Evolutionary conservation across 2,329 filamentous ascomycete species (phyloP).

Genomic region (Torrubiellomyces zombiae): DNA sequence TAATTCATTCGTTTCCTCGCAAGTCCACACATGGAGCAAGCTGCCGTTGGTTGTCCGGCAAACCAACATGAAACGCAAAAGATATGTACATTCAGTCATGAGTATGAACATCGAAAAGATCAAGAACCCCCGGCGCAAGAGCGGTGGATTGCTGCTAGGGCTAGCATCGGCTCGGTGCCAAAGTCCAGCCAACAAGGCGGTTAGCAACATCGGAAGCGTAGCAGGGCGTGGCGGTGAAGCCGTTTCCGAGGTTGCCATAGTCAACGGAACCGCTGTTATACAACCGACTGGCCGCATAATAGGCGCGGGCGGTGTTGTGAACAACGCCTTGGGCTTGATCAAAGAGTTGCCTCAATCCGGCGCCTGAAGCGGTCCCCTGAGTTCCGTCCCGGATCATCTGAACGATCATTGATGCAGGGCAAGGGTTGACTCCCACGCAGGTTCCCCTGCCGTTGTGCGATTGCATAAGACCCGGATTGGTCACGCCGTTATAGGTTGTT

Average conservation of each 20-base stretch:
- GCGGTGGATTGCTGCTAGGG: no score
- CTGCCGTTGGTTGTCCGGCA: no score
- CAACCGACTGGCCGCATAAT: conserved; percentile 28
- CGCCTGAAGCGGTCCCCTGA: conserved; percentile 21
- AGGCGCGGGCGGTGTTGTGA: conserved; percentile 16
- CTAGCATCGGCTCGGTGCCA: neutral
- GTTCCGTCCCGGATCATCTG: conserved; percentile 23
- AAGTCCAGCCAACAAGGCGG: conserved; percentile 2
- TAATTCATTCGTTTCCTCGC: no score
- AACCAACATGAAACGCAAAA: no score
- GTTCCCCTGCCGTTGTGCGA: conserved; percentile 17
- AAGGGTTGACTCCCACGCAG: conserved; percentile 18
- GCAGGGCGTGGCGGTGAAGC: conserved; percentile 26
- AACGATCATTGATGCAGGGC: conserved; percentile 9
- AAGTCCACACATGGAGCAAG: no score
- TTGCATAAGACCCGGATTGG: conserved; percentile 26
- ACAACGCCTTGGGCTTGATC: conserved; percentile 9
- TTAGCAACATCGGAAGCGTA: conserved; percentile 32
- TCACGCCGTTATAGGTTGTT: conserved; percentile 22
- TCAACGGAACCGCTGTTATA: conserved; percentile 31
- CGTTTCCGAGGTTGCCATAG: conserved; percentile 18
- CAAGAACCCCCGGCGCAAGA: no score
- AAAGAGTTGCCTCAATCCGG: conserved; percentile 24
- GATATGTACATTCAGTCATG: no score
- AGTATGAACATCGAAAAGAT: no score